Conservation (phyloP, 1,139 yeast species). For the Debaryomyces singareniensis region DNA sequence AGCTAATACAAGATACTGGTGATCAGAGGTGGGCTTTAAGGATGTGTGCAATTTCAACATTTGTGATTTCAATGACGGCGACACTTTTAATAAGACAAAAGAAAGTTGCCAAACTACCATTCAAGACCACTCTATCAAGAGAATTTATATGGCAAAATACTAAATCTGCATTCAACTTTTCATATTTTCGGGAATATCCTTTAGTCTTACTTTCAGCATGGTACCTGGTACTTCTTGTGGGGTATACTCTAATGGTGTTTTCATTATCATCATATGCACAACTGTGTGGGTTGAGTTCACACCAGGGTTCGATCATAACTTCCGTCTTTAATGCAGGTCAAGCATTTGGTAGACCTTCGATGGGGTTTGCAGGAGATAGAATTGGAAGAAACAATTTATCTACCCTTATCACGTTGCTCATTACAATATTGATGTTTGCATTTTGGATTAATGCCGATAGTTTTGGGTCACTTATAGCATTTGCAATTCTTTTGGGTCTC, state of each 20-base stretch:
- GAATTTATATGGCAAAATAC: slow-evolving; percentile 14
- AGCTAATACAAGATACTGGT: slow-evolving; percentile 43
- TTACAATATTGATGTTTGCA: slow-evolving; percentile 33
- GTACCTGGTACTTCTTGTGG: slow-evolving; percentile 51
- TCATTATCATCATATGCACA: slow-evolving; percentile 58
- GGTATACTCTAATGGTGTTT: slow-evolving; percentile 55
- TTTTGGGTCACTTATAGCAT: slow-evolving; percentile 46
- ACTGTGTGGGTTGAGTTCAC: slow-evolving; percentile 47
- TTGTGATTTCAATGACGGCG: slow-evolving; percentile 29
- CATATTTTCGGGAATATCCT: slow-evolving; percentile 28
- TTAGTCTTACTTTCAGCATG: slow-evolving; percentile 43
- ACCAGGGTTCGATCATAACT: slow-evolving; percentile 55
- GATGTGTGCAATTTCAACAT: slow-evolving; percentile 47
- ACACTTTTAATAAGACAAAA: slow-evolving; percentile 41
- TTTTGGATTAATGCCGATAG: slow-evolving; percentile 53
- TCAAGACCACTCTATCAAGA: slow-evolving; percentile 14
- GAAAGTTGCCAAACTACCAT: slow-evolving; percentile 25
- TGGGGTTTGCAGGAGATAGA: slow-evolving; percentile 54
- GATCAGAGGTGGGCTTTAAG: slow-evolving; percentile 64
- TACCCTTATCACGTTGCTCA: slow-evolving; percentile 20
- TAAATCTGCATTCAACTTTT: slow-evolving; percentile 21
- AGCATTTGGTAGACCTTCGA: slow-evolving; percentile 56
- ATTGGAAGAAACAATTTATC: slow-evolving; percentile 55
- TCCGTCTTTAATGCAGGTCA: slow-evolving; percentile 62
- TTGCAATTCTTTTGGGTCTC: slow-evolving; percentile 47